These are phyloP conservation scores for Botrytis fragariae DNA, from an alignment of 2,329 filamentous ascomycete genomes.

Conservation along the genomic window DNA sequence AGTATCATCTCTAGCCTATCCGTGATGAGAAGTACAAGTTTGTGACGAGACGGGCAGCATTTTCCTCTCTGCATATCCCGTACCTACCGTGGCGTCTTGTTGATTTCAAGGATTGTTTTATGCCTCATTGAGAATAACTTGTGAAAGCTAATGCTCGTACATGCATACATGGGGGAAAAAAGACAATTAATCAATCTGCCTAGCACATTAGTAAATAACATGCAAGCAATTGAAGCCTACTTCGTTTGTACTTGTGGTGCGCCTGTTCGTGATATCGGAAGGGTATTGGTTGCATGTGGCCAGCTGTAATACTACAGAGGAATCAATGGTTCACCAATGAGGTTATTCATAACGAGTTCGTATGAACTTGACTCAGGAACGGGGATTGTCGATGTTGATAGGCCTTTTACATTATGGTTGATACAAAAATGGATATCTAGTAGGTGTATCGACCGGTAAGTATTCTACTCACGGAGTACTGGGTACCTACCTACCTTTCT, in stretches of 20 bases:
- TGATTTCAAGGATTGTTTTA: background rate
- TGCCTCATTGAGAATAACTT: background rate
- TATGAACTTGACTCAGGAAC: background rate
- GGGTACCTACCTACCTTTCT: no score
- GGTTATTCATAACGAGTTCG: background rate
- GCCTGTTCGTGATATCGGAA: background rate
- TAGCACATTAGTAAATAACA: background rate
- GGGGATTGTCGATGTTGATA: background rate
- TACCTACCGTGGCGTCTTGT: background rate
- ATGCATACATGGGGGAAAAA: background rate
- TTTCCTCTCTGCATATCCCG: background rate
- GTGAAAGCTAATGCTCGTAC: background rate
- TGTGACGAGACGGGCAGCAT: background rate
- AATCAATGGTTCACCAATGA: background rate
- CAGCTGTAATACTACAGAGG: background rate
- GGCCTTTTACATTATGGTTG: background rate
- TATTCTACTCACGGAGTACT: background rate
- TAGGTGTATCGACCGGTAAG: background rate
- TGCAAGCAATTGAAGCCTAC: slow-evolving; percentile 2
- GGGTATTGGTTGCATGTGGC: background rate
- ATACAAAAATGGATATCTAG: background rate
- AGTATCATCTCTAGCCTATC: background rate
- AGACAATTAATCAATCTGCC: background rate
- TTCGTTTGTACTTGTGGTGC: background rate
- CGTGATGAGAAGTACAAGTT: background rate